phyloP scores from a whole-genome alignment of 352 stramenopile genomes.

The Globisporangium radiosum region DNA sequence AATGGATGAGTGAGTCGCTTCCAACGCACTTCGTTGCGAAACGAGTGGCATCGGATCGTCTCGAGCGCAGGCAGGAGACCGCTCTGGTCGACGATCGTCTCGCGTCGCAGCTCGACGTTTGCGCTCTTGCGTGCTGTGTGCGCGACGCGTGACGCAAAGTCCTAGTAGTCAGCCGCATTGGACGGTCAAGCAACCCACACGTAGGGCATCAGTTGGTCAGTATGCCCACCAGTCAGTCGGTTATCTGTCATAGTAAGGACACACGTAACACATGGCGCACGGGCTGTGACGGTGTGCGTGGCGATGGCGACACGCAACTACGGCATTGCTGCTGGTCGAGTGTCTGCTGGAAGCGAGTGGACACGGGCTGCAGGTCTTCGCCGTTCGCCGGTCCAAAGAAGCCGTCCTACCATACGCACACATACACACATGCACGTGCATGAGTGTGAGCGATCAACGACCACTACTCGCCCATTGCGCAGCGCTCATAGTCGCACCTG shows the following conservation, averaged over 20 bases:
- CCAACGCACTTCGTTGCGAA: conserved; percentile 31
- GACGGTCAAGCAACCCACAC: neutral
- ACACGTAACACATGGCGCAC: neutral
- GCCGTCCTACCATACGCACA: conserved; percentile 19
- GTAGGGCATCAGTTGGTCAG: neutral
- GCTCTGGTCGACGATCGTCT: conserved; percentile 57
- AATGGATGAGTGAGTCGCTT: no score
- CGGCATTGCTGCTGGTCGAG: conserved; percentile 3
- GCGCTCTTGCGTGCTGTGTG: conserved; percentile 59
- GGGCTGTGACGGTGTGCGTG: neutral
- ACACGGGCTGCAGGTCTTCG: conserved; percentile 28
- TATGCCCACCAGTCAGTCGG: neutral
- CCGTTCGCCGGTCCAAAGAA: conserved; percentile 36
- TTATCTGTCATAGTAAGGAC: no score
- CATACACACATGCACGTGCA: neutral
- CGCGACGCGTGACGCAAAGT: conserved; percentile 34
- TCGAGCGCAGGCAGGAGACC: conserved; percentile 43
- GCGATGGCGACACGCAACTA: no score
- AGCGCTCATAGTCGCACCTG: conserved; percentile 22
- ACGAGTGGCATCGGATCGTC: conserved; percentile 47
- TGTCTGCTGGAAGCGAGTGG: conserved; percentile 20
- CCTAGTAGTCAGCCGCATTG: conserved; percentile 6
- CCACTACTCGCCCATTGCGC: no score
- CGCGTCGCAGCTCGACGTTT: conserved; percentile 47
- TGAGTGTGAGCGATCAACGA: neutral